Evolutionary conservation across 306 rosid species (phyloP).

Genomic region (Abrus precatorius): DNA sequence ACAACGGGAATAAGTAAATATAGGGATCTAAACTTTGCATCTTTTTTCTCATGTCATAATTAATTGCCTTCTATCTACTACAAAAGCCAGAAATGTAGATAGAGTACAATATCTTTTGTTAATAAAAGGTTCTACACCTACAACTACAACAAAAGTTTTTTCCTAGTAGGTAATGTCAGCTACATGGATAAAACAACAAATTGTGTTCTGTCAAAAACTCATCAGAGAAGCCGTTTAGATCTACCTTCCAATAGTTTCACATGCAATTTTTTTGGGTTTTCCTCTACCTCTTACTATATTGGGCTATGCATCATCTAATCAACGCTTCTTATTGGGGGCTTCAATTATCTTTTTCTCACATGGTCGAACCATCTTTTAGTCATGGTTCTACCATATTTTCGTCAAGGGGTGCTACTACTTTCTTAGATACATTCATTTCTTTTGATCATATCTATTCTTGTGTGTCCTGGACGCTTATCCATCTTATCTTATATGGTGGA

Average conservation of each 20-base stretch:
- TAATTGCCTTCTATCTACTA: not conserved
- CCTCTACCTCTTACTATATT: not conserved
- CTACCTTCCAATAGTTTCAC: not conserved
- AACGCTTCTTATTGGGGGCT: not conserved
- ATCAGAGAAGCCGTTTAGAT: not conserved
- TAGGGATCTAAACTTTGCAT: not conserved
- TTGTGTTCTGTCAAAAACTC: not conserved
- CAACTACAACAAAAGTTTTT: not conserved
- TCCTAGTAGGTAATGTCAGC: not conserved
- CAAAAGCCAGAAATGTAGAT: not conserved
- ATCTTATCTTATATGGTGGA: not conserved
- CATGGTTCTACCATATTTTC: not conserved
- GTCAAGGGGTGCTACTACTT: not conserved
- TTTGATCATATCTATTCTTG: not conserved
- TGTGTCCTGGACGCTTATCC: not conserved
- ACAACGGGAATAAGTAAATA: not conserved
- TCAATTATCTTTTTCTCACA: not conserved
- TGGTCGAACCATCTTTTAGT: not conserved
- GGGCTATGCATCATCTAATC: not conserved
- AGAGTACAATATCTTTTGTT: not conserved
- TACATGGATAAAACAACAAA: not conserved
- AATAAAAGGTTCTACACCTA: not conserved
- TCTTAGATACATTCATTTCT: not conserved
- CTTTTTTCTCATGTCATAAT: not conserved
- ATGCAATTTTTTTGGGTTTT: not conserved